A percentile compares a stretch with the other conserved stretches of the same genome.
These are phyloP conservation scores for Mucor velutinosus DNA, from an alignment of 371 early-diverging fungal genomes.

Conservation along the genomic window DNA sequence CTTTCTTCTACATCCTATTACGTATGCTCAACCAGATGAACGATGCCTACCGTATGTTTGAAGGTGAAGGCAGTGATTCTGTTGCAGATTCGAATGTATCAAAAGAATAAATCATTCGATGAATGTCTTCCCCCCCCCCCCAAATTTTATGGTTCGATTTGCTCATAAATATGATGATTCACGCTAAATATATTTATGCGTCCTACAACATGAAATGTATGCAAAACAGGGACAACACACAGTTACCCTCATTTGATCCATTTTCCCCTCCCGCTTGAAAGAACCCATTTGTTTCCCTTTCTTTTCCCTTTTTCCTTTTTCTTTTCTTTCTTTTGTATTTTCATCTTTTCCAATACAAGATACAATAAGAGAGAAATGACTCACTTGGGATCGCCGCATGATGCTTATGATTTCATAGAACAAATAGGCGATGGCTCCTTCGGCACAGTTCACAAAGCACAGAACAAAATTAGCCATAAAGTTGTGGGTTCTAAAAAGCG, in stretches of 20 bases:
- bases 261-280: slow-evolving; percentile 8
- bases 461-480: slow-evolving; percentile 72
- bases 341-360: background rate
- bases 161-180: background rate
- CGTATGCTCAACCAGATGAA: slow-evolving; percentile 4
- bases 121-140: too few relatives aligned
- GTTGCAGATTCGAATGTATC: background rate
- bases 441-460: slow-evolving; percentile 86
- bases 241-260: background rate
- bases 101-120: too few relatives aligned
- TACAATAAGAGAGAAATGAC: slow-evolving; percentile 27
- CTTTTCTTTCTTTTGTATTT: too few relatives aligned
- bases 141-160: background rate
- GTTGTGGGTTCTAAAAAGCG: slow-evolving; percentile 52
- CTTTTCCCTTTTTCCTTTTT: slow-evolving; percentile 9
- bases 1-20: background rate
- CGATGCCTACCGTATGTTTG: slow-evolving; percentile 6
- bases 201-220: background rate
- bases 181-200: background rate
- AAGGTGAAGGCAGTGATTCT: background rate
- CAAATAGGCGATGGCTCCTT: slow-evolving; percentile 94
- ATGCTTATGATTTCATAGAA: slow-evolving; percentile 74
- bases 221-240: background rate
- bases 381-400: slow-evolving; percentile 39
- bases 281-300: slow-evolving; percentile 9